Base-by-base conservation (phyloP, 2,329 filamentous ascomycete species). In the Alternaria brassicicola region DNA sequence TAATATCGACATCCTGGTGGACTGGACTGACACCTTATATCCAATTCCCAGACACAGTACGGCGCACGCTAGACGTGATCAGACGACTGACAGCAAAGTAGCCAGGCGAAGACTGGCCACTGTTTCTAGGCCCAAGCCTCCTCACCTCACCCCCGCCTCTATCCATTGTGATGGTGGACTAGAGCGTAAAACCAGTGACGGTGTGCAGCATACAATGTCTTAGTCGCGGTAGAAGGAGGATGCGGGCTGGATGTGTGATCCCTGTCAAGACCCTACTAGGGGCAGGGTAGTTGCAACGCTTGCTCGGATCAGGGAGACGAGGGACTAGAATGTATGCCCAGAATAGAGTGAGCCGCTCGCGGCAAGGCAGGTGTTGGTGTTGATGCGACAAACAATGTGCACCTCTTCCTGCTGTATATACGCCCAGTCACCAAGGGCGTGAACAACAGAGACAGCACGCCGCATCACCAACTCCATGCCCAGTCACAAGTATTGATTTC, bases 51-150 rank as follows among this genome's bases (percentile, higher is more conserved):
- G 41, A 46, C 48, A 26, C 30, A 26, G n/a, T 39, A 43, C 28
- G 25, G 19, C 45, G 19, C n/a, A 38, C 53, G 53, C 53, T 51
- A 51, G 45, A 42, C n/a, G n/a, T 43, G 52, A 38, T 38, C 35
- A 55, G 52, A 49, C 28, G 45, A 42, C 13, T 23, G 45, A 51
- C 21, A 26, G 48, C 33, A 33, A 48, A 57, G 53, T 17, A 23
- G 51, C 42, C 36, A 15, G 31, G 23, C 31, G 31, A 43, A 30
- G 19, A 51, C 30, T 47, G 43, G 30, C 43, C 28, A 15, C 23
- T 45, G 38, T 30, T 51, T 51, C 46, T 38, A 55, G 46, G 30
- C 38, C 35, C 19, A n/a, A 42, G 52, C 46, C 30, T 35, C 21
- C 38, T 33, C 28, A 23, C 38, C 21, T 30, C 21, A 21, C 38